Evolutionary conservation across 176 grass and related monocot species (phyloP).

Genomic region (Tuctoria greenei): DNA sequence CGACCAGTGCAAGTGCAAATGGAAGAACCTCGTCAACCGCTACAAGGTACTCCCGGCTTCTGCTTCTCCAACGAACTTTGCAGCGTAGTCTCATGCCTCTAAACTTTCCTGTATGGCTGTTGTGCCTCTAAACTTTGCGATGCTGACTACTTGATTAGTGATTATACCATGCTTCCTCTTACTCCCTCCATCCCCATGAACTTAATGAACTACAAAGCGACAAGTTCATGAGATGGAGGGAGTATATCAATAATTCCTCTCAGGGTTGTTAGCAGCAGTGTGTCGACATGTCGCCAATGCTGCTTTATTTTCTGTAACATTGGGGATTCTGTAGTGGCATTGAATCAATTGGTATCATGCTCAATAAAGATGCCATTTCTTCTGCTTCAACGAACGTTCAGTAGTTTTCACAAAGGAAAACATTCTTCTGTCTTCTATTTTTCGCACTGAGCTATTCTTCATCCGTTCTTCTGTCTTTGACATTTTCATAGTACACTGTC

Average conservation of each 20-base stretch:
- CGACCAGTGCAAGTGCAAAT: constrained; percentile 99
- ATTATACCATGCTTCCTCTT: constrained; percentile 8
- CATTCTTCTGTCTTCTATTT: background rate
- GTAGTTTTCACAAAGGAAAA: background rate
- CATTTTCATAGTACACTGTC: background rate
- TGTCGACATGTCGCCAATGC: background rate
- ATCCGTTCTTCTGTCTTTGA: background rate
- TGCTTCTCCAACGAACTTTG: background rate
- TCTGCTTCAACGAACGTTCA: background rate
- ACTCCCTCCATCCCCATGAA: too few relatives aligned
- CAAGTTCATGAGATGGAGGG: too few relatives aligned
- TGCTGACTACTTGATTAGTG: background rate
- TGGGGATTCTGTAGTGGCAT: background rate
- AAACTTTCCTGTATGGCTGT: background rate
- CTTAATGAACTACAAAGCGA: too few relatives aligned
- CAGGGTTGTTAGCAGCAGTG: background rate
- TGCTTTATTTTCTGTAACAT: background rate
- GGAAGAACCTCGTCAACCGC: constrained; percentile 93
- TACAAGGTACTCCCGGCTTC: constrained; percentile 61
- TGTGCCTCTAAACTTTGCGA: background rate
- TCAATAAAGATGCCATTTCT: background rate
- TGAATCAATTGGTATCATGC: background rate
- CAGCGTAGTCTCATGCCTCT: background rate
- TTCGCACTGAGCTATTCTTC: background rate
- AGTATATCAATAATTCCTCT: background rate